Evolutionary conservation across 1,284 basidiomycete genomes (phyloP).

Genomic region (Irpex rosettiformis): DNA sequence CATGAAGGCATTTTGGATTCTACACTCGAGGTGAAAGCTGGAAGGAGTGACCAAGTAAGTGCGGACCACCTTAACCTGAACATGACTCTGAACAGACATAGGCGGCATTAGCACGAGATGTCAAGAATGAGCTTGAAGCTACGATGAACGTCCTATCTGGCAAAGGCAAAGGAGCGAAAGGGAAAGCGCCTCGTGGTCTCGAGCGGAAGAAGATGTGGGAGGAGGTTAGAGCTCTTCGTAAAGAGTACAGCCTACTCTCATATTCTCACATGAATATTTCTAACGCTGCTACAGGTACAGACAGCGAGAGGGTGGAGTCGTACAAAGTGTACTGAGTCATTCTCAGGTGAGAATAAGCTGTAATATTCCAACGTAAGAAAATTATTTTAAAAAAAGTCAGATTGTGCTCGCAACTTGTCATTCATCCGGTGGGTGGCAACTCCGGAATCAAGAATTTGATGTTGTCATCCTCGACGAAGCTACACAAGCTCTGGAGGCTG

Average conservation of each 20-base stretch:
- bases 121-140: constrained; percentile 79
- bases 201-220: constrained; percentile 91
- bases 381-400: too few relatives aligned
- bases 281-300: constrained; percentile 60
- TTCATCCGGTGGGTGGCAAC: constrained; percentile 78
- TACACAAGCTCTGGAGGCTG: constrained; percentile 94
- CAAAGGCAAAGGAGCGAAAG: constrained; percentile 76
- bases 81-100: constrained; percentile 11
- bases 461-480: constrained; percentile 95
- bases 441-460: constrained; percentile 79
- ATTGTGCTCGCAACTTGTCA: constrained; percentile 93
- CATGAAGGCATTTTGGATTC: constrained; percentile 64
- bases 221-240: constrained; percentile 85
- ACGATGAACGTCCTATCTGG: constrained; percentile 67
- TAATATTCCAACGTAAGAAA: too few relatives aligned
- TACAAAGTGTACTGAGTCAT: constrained; percentile 73
- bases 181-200: constrained; percentile 63
- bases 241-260: constrained; percentile 62
- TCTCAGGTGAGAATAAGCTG: too few relatives aligned
- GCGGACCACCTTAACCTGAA: too few relatives aligned
- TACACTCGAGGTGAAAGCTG: constrained; percentile 88
- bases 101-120: constrained; percentile 79
- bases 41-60: constrained; percentile 70
- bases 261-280: not conserved
- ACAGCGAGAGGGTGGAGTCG: constrained; percentile 81